Evolutionary conservation across 495 filamentous ascomycete species (phyloP), one percentile per base, ranked within the genome.

Genomic region (Jackrogersella multiformis): DNA sequence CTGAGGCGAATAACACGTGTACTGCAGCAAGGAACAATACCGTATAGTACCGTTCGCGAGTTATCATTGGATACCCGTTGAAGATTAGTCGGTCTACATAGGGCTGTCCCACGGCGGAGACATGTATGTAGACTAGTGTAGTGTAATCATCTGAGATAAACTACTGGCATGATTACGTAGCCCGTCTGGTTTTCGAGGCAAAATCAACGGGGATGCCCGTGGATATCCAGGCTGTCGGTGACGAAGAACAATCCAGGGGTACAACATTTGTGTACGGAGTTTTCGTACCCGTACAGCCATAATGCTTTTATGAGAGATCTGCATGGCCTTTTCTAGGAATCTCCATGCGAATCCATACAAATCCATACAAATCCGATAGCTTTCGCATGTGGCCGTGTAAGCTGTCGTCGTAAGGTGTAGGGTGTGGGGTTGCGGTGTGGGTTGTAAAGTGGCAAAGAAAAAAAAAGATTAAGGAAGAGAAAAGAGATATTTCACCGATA

Each of bases 1-100:
- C 46, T 48, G 63, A 38, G 63, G 63, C 63, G 32, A 66, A 66
- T 41, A 59, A 45, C 62, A 66, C 56, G 56, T 55, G 38, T 44
- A 20, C 24, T 18, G 18, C n/a, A 60, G 16, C 13, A 9, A 24
- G 8, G 39, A 32, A 18, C 32, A 21, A 54, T 41, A 8, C 41
- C 23, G 52, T 21, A 32, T 16, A 4, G 18, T 24, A 39, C 32
- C 36, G 32, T 49, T 54, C 30, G 44, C 32, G 21, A 15, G 30
- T n/a, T 12, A 32, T 26, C 7, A 26, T 18, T 18, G 23, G 60
- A 55, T 23, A 41, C 8, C 15, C 41, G 39, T 41, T 38, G 38
- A 42, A 56, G 39, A n/a, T 46, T 16, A 26, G 15, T 18, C n/a
- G 6, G 5, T 18, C 44, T 24, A 42, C 16, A 21, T 53, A 34